Base-by-base conservation (phyloP, 176 grass and related monocot genomes). In the Aechmea fasciata region DNA sequence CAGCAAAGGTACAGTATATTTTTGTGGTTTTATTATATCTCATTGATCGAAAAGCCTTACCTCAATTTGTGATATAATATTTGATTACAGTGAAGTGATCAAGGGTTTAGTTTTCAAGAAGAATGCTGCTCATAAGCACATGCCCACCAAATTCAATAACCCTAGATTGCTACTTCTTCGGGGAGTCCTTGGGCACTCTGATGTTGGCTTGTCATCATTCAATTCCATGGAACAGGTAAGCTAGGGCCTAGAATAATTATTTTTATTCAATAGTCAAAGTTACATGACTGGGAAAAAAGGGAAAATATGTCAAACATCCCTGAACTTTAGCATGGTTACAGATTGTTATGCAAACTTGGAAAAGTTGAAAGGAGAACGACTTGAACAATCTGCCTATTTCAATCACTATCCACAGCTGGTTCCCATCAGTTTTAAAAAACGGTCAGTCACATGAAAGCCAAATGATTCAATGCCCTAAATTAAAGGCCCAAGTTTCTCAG, bases 21-120 rank as follows among this genome's bases (percentile, higher is more conserved):
- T 65, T 74, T 28, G 33, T 41, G 33, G 6, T 65, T 3, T 0
- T 22, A 66, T 26, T 10, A 19, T 59, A 13, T 80, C 3, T 18
- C 55, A 18, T 61, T 61, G 20, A 61, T 2, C 17, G 17, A 61
- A 22, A 61, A 61, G 55, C 4, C 15, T 59, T 59, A 17, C 54
- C 54, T 61, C 10, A 61, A 22, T 10, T 19, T 61, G 55, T 19
- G 26, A 75, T 82, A 63, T 47, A 47, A 75, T 82, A 63, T 47
- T 74, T 64, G 10, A 71, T 85, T 90, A 79, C 71, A 99, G 95
- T 71, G 82, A 85, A 82, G 87, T 99, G 73, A 90, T 99, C 69
- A 93, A 93, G 20, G 95, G 95, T 62, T 73, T 99, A 75, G 90
- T 85, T 48, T 99, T 93, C 75, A 99, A 99, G 78, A 99, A 90